Base-by-base conservation (phyloP, 306 rosid genomes). In the Cicer chorassanicum region DNA sequence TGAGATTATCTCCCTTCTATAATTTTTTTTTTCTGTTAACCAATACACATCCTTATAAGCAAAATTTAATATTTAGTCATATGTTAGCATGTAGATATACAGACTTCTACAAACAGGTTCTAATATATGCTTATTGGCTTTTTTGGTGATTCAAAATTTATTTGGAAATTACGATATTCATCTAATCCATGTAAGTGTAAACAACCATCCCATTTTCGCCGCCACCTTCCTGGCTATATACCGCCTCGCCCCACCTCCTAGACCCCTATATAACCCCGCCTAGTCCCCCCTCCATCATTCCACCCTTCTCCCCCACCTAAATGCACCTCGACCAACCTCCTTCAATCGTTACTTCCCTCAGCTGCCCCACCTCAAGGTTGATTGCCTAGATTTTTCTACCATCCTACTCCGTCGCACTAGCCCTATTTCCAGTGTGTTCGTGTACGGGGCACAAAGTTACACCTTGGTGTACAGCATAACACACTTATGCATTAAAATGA, bases 21-120 rank as follows among this genome's bases (percentile, higher is more conserved):
- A 8, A 2, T 9, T 11, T 9, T 56, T 38, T 21, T 51, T 50
- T 19, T 66, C 60, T 51, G 41, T 50, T 70, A 11, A 51, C 9
- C 50, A 46, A 29, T 10, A 38, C 44, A 53, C 21, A 7, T 36
- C 14, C 50, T 59, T 65, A 39, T 44, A 9, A 55, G 19, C 54
- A 60, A 29, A 29, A 70, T 68, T 43, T 66, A 75, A 55, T 14
- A 46, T 44, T 8, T 6, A 55, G 34, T 55, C 46, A 72, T 72
- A 44, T 21, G 16, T 43, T 57, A 50, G 14, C 73, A 12, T 39
- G 34, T 45, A 14, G 66, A 48, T 39, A 64, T 66, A 16, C 46
- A 19, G 16, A 40, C 19, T 66, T 79, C 29, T 44, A 15, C 42
- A 12, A 53, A 41, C 16, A 14, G 46, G 70, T 36, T 80, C 42